phyloP scores from a whole-genome alignment of 441 rosid species.

The Capsella rubella region DNA sequence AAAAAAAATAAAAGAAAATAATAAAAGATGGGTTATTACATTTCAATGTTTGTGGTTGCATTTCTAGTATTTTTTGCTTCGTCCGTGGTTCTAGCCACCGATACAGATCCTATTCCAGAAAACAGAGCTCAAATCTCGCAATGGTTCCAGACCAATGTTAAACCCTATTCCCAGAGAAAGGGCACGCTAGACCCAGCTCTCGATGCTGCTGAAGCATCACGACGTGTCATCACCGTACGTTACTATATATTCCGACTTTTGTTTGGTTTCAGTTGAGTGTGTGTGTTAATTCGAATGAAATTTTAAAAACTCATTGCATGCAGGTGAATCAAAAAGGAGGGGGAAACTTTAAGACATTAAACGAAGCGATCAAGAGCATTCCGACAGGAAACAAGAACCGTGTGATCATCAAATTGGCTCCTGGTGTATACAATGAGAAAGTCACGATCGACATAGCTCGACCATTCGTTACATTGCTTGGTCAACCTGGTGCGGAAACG shows the following conservation, averaged over 20 bases:
- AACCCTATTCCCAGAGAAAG: conserved; percentile 30
- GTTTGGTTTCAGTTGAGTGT: not conserved
- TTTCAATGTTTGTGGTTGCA: conserved; percentile 26
- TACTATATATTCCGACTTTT: not conserved
- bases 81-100: conserved; percentile 35
- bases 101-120: conserved; percentile 40
- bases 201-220: conserved; percentile 39
- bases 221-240: conserved; percentile 37
- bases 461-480: conserved; percentile 45
- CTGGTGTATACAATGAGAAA: conserved; percentile 46
- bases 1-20: conserved; percentile 36
- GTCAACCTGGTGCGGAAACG: conserved; percentile 47
- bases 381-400: conserved; percentile 46
- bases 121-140: conserved; percentile 25
- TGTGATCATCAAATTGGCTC: conserved; percentile 44
- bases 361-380: conserved; percentile 43
- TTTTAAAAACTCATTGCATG: conserved; percentile 7
- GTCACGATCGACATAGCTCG: conserved; percentile 37
- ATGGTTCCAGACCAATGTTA: conserved; percentile 43
- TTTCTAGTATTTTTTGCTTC: conserved; percentile 24
- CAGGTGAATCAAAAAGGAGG: conserved; percentile 46
- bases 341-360: conserved; percentile 37
- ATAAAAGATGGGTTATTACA: conserved; percentile 43
- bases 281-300: conserved; percentile 3
- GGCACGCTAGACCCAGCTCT: conserved; percentile 45